Base-by-base conservation (phyloP, 164 flowering plant genomes). In the Magnolia changhungtana region DNA sequence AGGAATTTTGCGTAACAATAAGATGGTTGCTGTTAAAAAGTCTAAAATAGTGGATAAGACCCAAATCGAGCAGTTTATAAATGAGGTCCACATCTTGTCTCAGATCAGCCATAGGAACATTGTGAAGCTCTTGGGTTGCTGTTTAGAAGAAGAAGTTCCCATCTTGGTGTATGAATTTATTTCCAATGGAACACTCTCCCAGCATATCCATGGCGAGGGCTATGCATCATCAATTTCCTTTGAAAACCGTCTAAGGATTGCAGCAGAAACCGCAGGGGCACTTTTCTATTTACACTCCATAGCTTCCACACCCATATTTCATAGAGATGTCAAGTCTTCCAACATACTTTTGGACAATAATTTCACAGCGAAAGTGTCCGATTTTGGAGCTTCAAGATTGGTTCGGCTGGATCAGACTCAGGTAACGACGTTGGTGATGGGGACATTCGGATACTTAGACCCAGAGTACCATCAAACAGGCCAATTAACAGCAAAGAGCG, bases 391-490 rank as follows among this genome's bases (percentile, higher is more conserved):
- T 13, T 68, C 71, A 68, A 27, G 71, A 29, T 37, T 27, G 45
- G 71, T 68, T 68, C 71, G 4, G 19, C 5, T 68, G 18, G 45
- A 68, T 68, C 11, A 68, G 21, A 4, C 71, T 37, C 45, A 68
- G 9, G 11, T 81, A 18, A 16, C 75, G 0, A 83, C 86, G 27
- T 58, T 81, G n/a, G 83, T 83, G 0, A 81, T 78, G 23, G 85
- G 85, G 20, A 83, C 83, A 0, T 63, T 76, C 19, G 85, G 85
- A 2, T 83, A 83, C 45, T 63, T 83, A 16, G 85, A 83, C 72
- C 85, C 85, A 9, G 83, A 81, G 51, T 83, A 81, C 63, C 78
- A 78, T 31, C 80, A 45, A 14, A 81, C 77, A 2, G 49, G 86
- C 49, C 83, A 81, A 37, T 11, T 83, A 27, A 83, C 82, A 0